Conservation (phyloP, 371 early-diverging fungal genomes). For the Massospora cicadina region DNA sequence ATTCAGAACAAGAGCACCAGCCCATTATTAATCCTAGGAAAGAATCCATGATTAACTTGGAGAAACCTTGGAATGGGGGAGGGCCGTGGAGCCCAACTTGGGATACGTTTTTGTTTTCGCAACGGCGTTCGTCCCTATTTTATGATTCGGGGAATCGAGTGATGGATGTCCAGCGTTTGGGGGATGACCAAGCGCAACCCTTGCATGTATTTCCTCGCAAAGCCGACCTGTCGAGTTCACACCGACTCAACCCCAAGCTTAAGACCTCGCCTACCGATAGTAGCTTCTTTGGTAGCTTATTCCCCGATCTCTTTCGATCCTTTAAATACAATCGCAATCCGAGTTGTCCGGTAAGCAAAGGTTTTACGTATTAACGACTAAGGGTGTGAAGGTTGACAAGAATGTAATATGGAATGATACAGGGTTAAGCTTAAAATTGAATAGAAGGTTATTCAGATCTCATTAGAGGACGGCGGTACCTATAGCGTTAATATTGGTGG, state of each 20-base stretch:
- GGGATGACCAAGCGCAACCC: neutral
- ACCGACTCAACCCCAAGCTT: neutral
- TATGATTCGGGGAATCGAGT: neutral
- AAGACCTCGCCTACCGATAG: neutral
- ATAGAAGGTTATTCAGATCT: constrained; percentile 3
- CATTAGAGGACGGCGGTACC: neutral
- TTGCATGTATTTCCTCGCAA: neutral
- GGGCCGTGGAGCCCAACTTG: neutral
- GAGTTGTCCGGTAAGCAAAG: neutral
- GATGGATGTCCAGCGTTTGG: too few relatives aligned
- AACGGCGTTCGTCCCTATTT: constrained; percentile 6
- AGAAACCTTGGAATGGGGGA: neutral
- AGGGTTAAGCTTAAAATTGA: neutral
- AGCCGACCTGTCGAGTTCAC: neutral
- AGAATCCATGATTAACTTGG: constrained; percentile 11
- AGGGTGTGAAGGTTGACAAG: constrained; percentile 5
- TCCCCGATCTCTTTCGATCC: constrained; percentile 3
- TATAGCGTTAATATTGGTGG: constrained; percentile 10
- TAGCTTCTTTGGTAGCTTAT: neutral
- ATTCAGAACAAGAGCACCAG: neutral
- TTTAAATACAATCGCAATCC: constrained; percentile 5
- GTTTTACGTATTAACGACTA: neutral
- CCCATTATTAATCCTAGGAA: constrained; percentile 11
- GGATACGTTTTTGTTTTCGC: constrained; percentile 5
- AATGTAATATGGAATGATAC: neutral